Conservation (phyloP, 108 stramenopile genomes). For the Heterococcus sp. region DNA sequence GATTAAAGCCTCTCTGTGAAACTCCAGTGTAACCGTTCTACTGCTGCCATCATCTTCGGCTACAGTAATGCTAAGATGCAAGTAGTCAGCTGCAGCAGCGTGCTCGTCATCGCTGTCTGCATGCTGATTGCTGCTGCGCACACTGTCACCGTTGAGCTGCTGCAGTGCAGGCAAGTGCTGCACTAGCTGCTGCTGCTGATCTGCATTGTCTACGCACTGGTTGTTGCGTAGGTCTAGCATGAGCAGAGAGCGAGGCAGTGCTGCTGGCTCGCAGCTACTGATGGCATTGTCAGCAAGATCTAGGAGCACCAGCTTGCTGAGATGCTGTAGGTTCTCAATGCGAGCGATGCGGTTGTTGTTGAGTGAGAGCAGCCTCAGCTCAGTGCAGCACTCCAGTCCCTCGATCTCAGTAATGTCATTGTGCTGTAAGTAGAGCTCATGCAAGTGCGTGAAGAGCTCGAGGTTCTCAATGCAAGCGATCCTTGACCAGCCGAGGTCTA, state of each 20-base stretch:
- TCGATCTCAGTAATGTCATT: slow-evolving; percentile 29
- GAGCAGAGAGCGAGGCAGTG: slow-evolving; percentile 2
- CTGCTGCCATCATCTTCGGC: too few species aligned
- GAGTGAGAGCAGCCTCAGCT: slow-evolving; percentile 18
- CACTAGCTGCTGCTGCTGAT: too few species aligned
- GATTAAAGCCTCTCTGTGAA: too few species aligned
- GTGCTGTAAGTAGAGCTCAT: slow-evolving; percentile 37
- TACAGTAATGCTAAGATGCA: too few species aligned
- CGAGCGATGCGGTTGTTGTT: slow-evolving; percentile 13
- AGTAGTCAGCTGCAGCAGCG: too few species aligned
- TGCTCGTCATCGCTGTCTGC: too few species aligned
- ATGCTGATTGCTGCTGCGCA: too few species aligned
- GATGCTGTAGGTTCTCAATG: slow-evolving; percentile 19
- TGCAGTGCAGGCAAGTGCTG: too few species aligned
- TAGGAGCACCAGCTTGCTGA: slow-evolving; percentile 22
- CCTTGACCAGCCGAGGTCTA: slow-evolving; percentile 20
- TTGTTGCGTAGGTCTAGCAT: slow-evolving; percentile 16
- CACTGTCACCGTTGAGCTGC: too few species aligned
- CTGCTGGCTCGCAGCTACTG: slow-evolving; percentile 1
- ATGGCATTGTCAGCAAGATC: slow-evolving; percentile 23
- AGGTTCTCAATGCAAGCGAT: slow-evolving; percentile 20
- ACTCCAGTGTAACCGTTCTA: too few species aligned
- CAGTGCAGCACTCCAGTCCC: slow-evolving; percentile 4
- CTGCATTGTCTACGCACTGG: too few species aligned
- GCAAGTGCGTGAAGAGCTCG: slow-evolving; percentile 14